A percentile compares a stretch with the other conserved stretches of the same genome.
Evolutionary conservation across 192 early-diverging fungal species (phyloP).

Genomic region (Dispira parvispora): DNA sequence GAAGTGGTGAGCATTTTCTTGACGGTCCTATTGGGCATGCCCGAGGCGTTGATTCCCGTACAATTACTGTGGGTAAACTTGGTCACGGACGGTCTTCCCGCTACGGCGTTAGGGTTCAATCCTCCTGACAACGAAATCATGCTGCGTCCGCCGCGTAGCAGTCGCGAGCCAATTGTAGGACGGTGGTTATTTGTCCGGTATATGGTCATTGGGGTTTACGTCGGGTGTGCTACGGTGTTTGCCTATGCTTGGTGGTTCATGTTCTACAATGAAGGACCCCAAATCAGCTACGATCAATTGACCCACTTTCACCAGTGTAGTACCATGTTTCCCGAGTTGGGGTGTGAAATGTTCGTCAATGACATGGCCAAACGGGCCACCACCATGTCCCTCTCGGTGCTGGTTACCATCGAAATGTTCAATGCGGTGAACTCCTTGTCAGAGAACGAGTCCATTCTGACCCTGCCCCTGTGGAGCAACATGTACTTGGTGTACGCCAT

Average conservation of each 20-base stretch:
- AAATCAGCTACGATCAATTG: slow-evolving; percentile 76
- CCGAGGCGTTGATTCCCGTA: slow-evolving; percentile 93
- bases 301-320: slow-evolving; percentile 88
- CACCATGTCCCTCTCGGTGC: slow-evolving; percentile 85
- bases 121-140: slow-evolving; percentile 95
- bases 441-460: slow-evolving; percentile 87
- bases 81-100: slow-evolving; percentile 93
- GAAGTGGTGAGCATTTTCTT: slow-evolving; percentile 97
- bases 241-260: slow-evolving; percentile 99
- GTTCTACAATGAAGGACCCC: slow-evolving; percentile 76
- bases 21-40: slow-evolving; percentile 90
- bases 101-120: slow-evolving; percentile 96
- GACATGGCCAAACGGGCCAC: slow-evolving; percentile 68
- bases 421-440: slow-evolving; percentile 95
- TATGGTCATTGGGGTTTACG: slow-evolving; percentile 78
- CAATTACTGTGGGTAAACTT: slow-evolving; percentile 98
- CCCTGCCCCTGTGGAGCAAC: slow-evolving; percentile 84
- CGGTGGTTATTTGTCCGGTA: slow-evolving; percentile 94
- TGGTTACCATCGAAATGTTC: slow-evolving; percentile 98
- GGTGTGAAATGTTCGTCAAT: slow-evolving; percentile 81
- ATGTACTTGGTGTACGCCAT: slow-evolving; percentile 73
- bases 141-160: slow-evolving; percentile 70
- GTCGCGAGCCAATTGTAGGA: slow-evolving; percentile 77
- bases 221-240: slow-evolving; percentile 85
- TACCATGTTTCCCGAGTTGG: slow-evolving; percentile 75